Evolutionary conservation across 2,329 filamentous ascomycete genomes (phyloP).

Genomic region (Penicillium sp.): DNA sequence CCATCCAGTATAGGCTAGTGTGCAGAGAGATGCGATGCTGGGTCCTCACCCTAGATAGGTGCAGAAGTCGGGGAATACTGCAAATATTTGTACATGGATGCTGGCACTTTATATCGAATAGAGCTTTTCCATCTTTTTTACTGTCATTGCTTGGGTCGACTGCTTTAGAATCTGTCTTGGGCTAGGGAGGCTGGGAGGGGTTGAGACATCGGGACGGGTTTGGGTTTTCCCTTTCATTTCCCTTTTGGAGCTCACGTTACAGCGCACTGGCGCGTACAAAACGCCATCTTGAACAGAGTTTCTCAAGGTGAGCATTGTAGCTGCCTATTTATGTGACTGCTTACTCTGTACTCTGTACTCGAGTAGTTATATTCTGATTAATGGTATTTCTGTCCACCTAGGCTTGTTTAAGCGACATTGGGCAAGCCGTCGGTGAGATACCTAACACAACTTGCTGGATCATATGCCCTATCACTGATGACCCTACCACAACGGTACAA

Average conservation of each 20-base stretch:
- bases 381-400: not conserved
- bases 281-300: slow-evolving; percentile 10
- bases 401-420: not conserved
- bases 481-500: not conserved
- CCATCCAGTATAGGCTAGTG: slow-evolving; percentile 26
- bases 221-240: slow-evolving; percentile 1
- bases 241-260: slow-evolving; percentile 9
- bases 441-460: not conserved
- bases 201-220: slow-evolving; percentile 4
- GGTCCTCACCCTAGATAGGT: not conserved
- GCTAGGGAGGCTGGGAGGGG: slow-evolving; percentile 2
- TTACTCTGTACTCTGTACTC: not conserved
- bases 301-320: not conserved
- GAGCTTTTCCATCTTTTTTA: not conserved
- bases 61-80: slow-evolving; percentile 6
- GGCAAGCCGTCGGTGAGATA: not conserved
- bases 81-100: slow-evolving; percentile 4
- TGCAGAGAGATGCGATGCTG: slow-evolving; percentile 19
- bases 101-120: not conserved
- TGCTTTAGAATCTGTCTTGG: slow-evolving; percentile 1
- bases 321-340: not conserved
- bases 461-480: not conserved
- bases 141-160: not conserved
- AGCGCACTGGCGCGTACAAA: slow-evolving; percentile 10
- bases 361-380: too few species aligned